Base-by-base conservation (phyloP, 768 basidiomycete species). In the Lentinula guzmanii region DNA sequence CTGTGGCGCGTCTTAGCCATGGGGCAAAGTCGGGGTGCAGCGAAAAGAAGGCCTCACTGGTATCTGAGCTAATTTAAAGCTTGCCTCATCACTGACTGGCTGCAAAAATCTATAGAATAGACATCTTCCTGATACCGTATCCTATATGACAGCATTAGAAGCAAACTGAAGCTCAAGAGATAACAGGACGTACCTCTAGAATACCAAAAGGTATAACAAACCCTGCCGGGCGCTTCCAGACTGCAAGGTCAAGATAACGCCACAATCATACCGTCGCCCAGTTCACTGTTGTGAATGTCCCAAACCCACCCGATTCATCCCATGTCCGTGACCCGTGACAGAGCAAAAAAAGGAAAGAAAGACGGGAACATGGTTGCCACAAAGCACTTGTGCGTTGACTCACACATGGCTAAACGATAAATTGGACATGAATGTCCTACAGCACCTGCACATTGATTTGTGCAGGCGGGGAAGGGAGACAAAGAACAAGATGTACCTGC, bases 161-260 rank as follows among this genome's bases (percentile, higher is more conserved):
- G 13, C 37, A 51, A 66, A 45, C 28, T 53, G 45, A 34, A 31
- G 57, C 43, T 41, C 57, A 21, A 50, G 39, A 54, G 39, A 16
- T 52, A n/a, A 50, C 37, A 53, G 15, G 48, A 67, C 77, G 68
- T 67, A 86, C 92, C 81, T 96, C 94, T n/a, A 96, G 86, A 65
- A 94, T 84, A 11, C 88, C 89, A 56, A 98, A 77, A 39, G 95
- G 95, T 63, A 98, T 96, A 34, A 98, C 89, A 70, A 97, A 95
- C 37, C 87, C 90, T 24, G 80, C 74, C 13, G 95, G 95, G n/a
- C 89, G 83, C 62, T 92, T 91, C 95, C 95, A 98, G 39, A 92
- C 89, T 1, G 95, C 24, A 24, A 24, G 24, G 24, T 24, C 24
- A 24, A 24, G 24, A 24, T 24, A 24, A 24, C 24, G 24, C 24